A percentile compares a stretch with the other conserved stretches of the same genome.
Conservation (phyloP, 345 rosid species). For the Eucalyptus marginata region DNA sequence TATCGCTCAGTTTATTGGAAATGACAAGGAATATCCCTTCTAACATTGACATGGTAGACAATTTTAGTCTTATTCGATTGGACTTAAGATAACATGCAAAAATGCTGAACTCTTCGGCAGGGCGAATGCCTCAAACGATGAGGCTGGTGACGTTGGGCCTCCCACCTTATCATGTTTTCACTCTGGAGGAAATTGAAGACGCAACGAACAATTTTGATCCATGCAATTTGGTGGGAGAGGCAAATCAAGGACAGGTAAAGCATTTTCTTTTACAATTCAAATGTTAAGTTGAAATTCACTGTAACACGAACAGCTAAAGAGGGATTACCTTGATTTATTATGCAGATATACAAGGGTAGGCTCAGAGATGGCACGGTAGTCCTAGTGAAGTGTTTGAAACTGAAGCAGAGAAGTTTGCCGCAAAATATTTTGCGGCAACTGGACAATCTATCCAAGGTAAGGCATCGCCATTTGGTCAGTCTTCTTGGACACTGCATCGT, state of each 20-base stretch:
- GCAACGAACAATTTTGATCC: conserved; percentile 76
- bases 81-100: neutral
- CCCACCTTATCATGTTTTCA: conserved; percentile 55
- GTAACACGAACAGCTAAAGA: neutral
- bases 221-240: conserved; percentile 45
- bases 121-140: conserved; percentile 79
- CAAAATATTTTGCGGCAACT: conserved; percentile 58
- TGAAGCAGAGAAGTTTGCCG: conserved; percentile 55
- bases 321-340: neutral
- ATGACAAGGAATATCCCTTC: neutral
- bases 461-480: conserved; percentile 77
- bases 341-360: conserved; percentile 66
- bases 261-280: neutral
- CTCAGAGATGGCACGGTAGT: conserved; percentile 57
- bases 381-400: conserved; percentile 53
- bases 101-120: conserved; percentile 18
- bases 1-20: neutral
- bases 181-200: conserved; percentile 76
- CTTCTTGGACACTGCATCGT: conserved; percentile 81
- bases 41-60: neutral
- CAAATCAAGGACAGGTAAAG: conserved; percentile 40
- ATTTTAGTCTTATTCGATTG: neutral
- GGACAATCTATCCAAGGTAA: conserved; percentile 72
- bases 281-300: neutral
- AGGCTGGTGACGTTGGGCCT: conserved; percentile 76